Percentiles rank a stretch among this genome's conserved stretches.
Conservation (phyloP, 2,329 filamentous ascomycete genomes). For the Ophiognomonia clavigignenti-juglandacearum region DNA sequence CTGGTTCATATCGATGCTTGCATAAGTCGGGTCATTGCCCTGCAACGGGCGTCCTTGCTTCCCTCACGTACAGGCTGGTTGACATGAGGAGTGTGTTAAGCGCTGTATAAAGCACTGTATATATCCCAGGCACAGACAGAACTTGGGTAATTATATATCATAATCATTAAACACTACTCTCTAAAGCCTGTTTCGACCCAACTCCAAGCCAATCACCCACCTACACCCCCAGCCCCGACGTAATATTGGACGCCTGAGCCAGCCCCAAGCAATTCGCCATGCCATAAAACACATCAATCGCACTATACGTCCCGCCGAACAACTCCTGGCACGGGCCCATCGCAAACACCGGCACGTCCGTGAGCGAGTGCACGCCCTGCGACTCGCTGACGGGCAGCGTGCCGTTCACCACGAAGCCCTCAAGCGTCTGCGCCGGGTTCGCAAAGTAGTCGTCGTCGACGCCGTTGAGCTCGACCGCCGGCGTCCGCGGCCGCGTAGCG, state of each 20-base stretch:
- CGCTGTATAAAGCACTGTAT: too few relatives aligned
- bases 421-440: constrained; percentile 47
- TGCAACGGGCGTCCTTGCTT: too few relatives aligned
- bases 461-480: constrained; percentile 44
- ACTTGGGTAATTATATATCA: background rate
- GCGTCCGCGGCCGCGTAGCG: constrained; percentile 57
- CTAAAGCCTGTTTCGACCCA: background rate
- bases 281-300: constrained; percentile 70
- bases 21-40: too few relatives aligned
- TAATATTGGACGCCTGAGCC: constrained; percentile 26
- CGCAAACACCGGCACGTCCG: constrained; percentile 74
- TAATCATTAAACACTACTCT: background rate
- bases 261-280: constrained; percentile 66
- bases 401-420: constrained; percentile 71
- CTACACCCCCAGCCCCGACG: background rate
- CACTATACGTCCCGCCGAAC: constrained; percentile 68
- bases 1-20: too few relatives aligned
- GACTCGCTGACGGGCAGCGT: constrained; percentile 59
- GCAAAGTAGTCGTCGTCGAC: constrained; percentile 47
- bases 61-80: too few relatives aligned
- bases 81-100: too few relatives aligned
- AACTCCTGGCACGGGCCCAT: constrained; percentile 73
- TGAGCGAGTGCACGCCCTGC: constrained; percentile 72
- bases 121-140: too few relatives aligned
- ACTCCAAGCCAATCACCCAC: background rate